Percentiles rank a stretch among this genome's conserved stretches.
Conservation (phyloP, 345 rosid species). For the Draba incana region DNA sequence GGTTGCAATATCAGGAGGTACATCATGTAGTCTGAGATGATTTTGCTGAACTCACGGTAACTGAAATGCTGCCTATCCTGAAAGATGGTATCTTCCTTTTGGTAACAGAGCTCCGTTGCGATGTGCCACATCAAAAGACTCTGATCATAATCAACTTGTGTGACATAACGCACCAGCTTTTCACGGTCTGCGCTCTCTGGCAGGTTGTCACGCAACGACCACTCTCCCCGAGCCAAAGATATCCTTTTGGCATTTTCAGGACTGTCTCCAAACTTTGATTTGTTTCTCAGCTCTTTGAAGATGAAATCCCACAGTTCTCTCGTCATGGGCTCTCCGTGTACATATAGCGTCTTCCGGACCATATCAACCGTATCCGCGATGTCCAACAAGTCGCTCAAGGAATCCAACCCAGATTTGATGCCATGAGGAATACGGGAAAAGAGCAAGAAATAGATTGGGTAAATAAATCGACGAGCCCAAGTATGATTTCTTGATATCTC, state of each 20-base stretch:
- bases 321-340: slow-evolving; percentile 49
- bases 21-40: slow-evolving; percentile 61
- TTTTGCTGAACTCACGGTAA: slow-evolving; percentile 47
- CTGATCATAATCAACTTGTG: slow-evolving; percentile 46
- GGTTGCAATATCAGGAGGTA: slow-evolving; percentile 64
- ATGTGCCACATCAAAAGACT: slow-evolving; percentile 59
- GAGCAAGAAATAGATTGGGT: slow-evolving; percentile 34
- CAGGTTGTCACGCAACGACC: slow-evolving; percentile 44
- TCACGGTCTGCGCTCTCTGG: not conserved
- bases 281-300: slow-evolving; percentile 44
- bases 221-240: slow-evolving; percentile 56
- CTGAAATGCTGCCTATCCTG: not conserved
- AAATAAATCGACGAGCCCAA: slow-evolving; percentile 14
- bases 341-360: slow-evolving; percentile 32
- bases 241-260: slow-evolving; percentile 52
- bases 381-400: slow-evolving; percentile 36
- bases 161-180: slow-evolving; percentile 43
- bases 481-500: slow-evolving; percentile 10
- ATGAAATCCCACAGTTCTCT: slow-evolving; percentile 55
- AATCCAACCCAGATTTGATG: slow-evolving; percentile 6
- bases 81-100: not conserved
- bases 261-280: slow-evolving; percentile 51
- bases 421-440: slow-evolving; percentile 31
- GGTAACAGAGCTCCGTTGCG: slow-evolving; percentile 63
- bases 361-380: slow-evolving; percentile 41